phyloP scores from a whole-genome alignment of 2,329 filamentous ascomycete species.

The Epicoccum nigrum region DNA sequence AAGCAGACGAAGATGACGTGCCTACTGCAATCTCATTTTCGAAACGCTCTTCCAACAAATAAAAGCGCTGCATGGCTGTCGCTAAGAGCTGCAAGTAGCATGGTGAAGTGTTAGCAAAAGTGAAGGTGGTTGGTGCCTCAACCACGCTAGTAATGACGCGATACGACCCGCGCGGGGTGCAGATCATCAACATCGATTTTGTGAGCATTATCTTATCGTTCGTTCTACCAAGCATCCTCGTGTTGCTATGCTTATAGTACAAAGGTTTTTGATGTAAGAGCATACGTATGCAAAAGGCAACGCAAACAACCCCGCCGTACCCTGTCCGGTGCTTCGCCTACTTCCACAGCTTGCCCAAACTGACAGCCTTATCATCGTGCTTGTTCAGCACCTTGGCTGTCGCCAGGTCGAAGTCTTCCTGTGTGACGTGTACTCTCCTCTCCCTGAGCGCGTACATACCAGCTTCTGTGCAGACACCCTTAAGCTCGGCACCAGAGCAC shows the following conservation, averaged over 20 bases:
- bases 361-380: constrained; percentile 97
- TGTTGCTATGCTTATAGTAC: constrained; percentile 25
- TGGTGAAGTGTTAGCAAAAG: constrained; percentile 1
- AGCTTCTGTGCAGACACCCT: constrained; percentile 98
- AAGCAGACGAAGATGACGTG: too few relatives aligned
- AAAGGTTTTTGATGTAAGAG: constrained; percentile 2
- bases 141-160: constrained; percentile 13
- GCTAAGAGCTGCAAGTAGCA: too few relatives aligned
- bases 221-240: constrained; percentile 10
- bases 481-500: constrained; percentile 94
- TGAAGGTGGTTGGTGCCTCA: neutral
- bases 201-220: constrained; percentile 9
- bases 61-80: too few relatives aligned
- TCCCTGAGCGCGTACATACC: constrained; percentile 98
- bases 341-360: constrained; percentile 86
- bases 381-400: constrained; percentile 99
- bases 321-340: constrained; percentile 46
- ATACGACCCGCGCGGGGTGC: constrained; percentile 11
- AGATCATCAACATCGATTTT: neutral
- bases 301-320: neutral
- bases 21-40: too few relatives aligned
- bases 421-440: constrained; percentile 94
- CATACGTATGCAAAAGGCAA: constrained; percentile 3
- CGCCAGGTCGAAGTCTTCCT: constrained; percentile 98
- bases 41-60: too few relatives aligned